These are phyloP conservation scores for Microthyrium microscopicum DNA, from an alignment of 2,329 filamentous ascomycete species.

Conservation along the genomic window DNA sequence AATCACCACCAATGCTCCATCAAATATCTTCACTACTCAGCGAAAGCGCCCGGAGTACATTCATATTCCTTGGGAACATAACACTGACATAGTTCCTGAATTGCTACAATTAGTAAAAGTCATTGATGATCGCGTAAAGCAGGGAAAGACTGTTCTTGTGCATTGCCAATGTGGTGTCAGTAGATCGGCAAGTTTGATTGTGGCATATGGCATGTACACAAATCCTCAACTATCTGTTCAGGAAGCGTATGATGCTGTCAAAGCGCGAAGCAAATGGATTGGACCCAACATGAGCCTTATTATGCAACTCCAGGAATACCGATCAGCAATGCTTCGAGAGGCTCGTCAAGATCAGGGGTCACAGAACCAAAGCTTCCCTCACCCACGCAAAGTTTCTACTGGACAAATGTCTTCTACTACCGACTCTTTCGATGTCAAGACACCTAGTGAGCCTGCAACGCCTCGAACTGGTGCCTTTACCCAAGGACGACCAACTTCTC, in stretches of 20 bases:
- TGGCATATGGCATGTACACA: slow-evolving; percentile 69
- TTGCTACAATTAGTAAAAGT: slow-evolving; percentile 57
- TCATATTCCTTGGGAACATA: slow-evolving; percentile 77
- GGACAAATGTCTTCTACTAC: slow-evolving; percentile 5
- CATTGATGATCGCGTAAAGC: slow-evolving; percentile 54
- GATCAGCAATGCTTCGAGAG: slow-evolving; percentile 19
- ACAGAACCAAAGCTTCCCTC: slow-evolving; percentile 18
- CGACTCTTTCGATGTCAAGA: slow-evolving; percentile 1
- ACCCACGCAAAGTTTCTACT: slow-evolving; percentile 20
- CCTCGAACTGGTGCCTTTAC: slow-evolving; percentile 47
- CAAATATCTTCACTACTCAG: slow-evolving; percentile 14
- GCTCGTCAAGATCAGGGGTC: slow-evolving; percentile 1
- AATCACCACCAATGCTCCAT: slow-evolving; percentile 14
- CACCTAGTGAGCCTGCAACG: slow-evolving; percentile 4
- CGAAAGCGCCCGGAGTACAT: slow-evolving; percentile 57
- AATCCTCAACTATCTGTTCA: slow-evolving; percentile 63
- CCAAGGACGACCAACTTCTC: slow-evolving; percentile 38
- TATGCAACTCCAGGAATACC: slow-evolving; percentile 74
- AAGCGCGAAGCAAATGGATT: slow-evolving; percentile 72
- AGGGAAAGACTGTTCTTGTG: slow-evolving; percentile 63
- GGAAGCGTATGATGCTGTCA: slow-evolving; percentile 66
- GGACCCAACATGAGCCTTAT: slow-evolving; percentile 85
- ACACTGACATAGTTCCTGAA: slow-evolving; percentile 69
- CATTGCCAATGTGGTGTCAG: slow-evolving; percentile 81
- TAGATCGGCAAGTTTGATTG: slow-evolving; percentile 70